Percentiles rank a stretch among this genome's conserved stretches.
Evolutionary conservation across 2,329 filamentous ascomycete genomes (phyloP).

Genomic region (Leptodontidium sp.): DNA sequence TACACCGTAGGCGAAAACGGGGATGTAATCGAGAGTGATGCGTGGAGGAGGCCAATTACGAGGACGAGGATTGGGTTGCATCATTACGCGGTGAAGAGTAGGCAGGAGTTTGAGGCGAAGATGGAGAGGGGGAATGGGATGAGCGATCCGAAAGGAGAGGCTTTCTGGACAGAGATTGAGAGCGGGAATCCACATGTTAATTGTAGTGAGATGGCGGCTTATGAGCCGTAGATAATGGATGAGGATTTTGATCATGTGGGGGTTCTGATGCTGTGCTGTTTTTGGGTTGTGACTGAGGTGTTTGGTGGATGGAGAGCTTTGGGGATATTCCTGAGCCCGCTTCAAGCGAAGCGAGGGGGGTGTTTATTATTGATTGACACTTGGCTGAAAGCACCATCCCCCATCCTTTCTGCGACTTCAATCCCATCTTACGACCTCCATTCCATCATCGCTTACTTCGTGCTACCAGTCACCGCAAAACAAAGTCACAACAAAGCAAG

Average conservation of each 20-base stretch:
- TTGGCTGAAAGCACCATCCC: no score
- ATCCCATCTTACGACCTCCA: no score
- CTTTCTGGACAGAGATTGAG: slow-evolving; percentile 43
- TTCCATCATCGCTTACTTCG: no score
- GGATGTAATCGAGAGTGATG: slow-evolving; percentile 35
- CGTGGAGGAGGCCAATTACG: slow-evolving; percentile 44
- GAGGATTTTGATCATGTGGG: neutral
- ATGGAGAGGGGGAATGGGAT: slow-evolving; percentile 41
- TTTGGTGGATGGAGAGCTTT: neutral
- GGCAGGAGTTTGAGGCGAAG: slow-evolving; percentile 46
- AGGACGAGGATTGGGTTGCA: slow-evolving; percentile 45
- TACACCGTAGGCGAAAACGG: slow-evolving; percentile 44
- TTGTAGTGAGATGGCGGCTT: slow-evolving; percentile 42
- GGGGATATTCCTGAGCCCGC: no score
- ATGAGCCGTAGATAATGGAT: slow-evolving; percentile 34
- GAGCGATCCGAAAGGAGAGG: slow-evolving; percentile 38
- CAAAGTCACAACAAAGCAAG: no score
- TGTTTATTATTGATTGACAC: no score
- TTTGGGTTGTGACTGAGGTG: neutral
- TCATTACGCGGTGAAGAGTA: slow-evolving; percentile 48
- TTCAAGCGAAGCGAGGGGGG: no score
- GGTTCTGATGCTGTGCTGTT: neutral
- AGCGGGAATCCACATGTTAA: slow-evolving; percentile 32
- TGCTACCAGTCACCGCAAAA: no score
- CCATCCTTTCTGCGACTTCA: no score